Evolutionary conservation across 441 rosid species (phyloP).

Genomic region (Theobroma grandiflorum): DNA sequence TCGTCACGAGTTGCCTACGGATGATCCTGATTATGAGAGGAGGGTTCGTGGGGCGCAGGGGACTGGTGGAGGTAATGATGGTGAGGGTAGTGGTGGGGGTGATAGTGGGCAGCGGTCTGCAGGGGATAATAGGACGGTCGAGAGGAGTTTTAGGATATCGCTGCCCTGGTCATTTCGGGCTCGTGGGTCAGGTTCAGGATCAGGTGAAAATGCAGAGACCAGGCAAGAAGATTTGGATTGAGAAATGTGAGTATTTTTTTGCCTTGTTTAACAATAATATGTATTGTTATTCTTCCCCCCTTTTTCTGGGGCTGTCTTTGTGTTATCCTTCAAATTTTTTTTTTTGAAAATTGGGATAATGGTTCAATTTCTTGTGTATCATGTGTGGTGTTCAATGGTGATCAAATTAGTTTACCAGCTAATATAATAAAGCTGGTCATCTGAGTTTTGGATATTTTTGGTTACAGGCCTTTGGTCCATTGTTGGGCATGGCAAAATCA

Average conservation of each 20-base stretch:
- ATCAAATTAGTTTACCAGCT: conserved; percentile 8
- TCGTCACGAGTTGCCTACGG: conserved; percentile 68
- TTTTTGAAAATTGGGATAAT: neutral
- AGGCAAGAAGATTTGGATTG: conserved; percentile 31
- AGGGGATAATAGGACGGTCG: conserved; percentile 33
- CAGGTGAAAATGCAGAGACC: conserved; percentile 35
- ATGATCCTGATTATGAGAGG: conserved; percentile 62
- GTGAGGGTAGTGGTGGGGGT: conserved; percentile 16
- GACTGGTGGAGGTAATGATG: conserved; percentile 27
- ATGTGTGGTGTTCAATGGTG: neutral
- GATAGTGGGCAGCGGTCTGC: conserved; percentile 34
- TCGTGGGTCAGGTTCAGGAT: conserved; percentile 39
- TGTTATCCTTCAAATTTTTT: neutral
- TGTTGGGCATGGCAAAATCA: neutral
- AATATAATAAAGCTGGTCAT: neutral
- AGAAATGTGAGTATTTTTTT: conserved; percentile 20
- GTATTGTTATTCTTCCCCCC: neutral
- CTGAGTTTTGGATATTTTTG: conserved; percentile 21
- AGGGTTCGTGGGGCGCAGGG: conserved; percentile 29
- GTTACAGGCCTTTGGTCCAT: neutral
- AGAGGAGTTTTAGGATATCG: conserved; percentile 61
- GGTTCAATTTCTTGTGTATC: conserved; percentile 4
- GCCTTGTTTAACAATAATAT: neutral
- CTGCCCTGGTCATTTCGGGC: conserved; percentile 59
- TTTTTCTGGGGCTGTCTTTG: neutral